Conservation (phyloP, 2,329 filamentous ascomycete genomes). For the Cladosporium austrohemisphaericum region DNA sequence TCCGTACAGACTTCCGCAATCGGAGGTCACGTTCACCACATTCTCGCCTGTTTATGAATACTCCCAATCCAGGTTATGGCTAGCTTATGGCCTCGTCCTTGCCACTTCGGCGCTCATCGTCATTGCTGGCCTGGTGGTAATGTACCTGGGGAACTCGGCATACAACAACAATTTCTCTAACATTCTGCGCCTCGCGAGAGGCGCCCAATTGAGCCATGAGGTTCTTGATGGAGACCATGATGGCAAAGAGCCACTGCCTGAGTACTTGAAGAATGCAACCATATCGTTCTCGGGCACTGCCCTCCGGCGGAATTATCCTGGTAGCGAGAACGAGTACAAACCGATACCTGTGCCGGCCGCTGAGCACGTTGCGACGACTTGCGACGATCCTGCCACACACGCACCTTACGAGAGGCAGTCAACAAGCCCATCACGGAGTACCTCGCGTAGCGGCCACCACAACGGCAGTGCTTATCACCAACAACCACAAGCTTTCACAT, state of each 20-base stretch:
- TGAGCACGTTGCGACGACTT: too few species aligned
- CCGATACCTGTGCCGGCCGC: too few species aligned
- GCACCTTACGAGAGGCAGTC: too few species aligned
- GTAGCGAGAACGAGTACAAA: too few species aligned
- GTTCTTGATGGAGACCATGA: not conserved
- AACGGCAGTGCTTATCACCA: too few species aligned
- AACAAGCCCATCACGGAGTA: too few species aligned
- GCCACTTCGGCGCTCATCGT: constrained; percentile 4
- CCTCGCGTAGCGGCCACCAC: too few species aligned
- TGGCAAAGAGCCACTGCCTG: not conserved
- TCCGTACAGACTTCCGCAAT: constrained; percentile 7
- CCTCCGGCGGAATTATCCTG: too few species aligned
- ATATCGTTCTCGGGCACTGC: too few species aligned
- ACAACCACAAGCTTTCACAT: too few species aligned
- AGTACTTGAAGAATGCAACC: not conserved
- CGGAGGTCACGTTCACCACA: too few species aligned
- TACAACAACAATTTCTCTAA: constrained; percentile 19
- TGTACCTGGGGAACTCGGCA: constrained; percentile 5
- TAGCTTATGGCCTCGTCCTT: constrained; percentile 19
- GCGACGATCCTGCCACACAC: too few species aligned
- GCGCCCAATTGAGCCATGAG: not conserved
- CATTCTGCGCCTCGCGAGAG: constrained; percentile 15
- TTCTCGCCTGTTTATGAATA: constrained; percentile 17
- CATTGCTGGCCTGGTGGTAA: constrained; percentile 12
- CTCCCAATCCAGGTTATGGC: constrained; percentile 17